Base-by-base conservation (phyloP, 192 early-diverging fungal genomes). In the Obelidium mucronatum region DNA sequence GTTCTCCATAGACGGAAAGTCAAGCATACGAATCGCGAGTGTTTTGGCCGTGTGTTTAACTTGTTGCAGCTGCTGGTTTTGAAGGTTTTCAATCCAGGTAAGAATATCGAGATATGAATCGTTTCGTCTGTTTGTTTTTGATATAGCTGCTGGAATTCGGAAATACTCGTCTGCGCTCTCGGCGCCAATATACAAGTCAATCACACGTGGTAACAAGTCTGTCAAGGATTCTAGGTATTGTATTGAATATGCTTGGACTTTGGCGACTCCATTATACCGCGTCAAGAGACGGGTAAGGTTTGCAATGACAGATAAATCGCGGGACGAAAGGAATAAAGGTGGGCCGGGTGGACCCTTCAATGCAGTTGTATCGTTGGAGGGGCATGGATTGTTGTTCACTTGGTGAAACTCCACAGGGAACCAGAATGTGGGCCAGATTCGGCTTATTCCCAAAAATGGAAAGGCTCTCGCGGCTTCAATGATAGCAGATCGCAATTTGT, bases 391-490 rank as follows among this genome's bases (percentile, higher is more conserved):
- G n/a, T n/a, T n/a, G n/a, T n/a, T n/a, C n/a, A n/a, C n/a, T n/a
- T n/a, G n/a, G n/a, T n/a, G n/a, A n/a, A n/a, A 58, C 26, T 58
- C 55, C 13, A 58, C 55, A 58, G 55, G 55, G 55, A 58, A 58
- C 55, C 55, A 58, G 26, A 58, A 58, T 26, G 11, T 26, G 55
- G 55, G 55, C 55, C 55, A 58, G 11, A 58, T 58, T 26, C 5
- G 11, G 1, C 26, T 31, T 26, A 28, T 22, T 58, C 26, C n/a
- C n/a, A n/a, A n/a, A n/a, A n/a, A n/a, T n/a, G n/a, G n/a, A n/a
- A n/a, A n/a, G n/a, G n/a, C n/a, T n/a, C n/a, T n/a, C n/a, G n/a
- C n/a, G n/a, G n/a, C n/a, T n/a, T n/a, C n/a, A n/a, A n/a, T n/a
- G n/a, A n/a, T n/a, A n/a, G n/a, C n/a, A n/a, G n/a, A n/a, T n/a